phyloP scores from a whole-genome alignment of 805 yeast species.

The Schizosaccharomyces osmophilus region DNA sequence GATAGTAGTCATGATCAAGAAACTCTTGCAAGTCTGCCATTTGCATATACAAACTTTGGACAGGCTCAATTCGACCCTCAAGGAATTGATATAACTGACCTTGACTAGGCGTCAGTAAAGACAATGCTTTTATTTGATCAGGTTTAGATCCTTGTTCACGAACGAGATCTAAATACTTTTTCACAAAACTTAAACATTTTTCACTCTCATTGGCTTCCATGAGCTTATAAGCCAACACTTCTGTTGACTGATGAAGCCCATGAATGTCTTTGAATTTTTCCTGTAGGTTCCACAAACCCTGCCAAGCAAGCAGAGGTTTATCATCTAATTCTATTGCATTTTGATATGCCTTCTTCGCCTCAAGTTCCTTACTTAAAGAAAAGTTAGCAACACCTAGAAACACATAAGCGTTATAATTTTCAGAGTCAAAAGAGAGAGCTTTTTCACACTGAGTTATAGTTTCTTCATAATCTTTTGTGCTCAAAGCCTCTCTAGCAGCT shows the following conservation, averaged over 20 bases:
- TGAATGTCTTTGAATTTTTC: conserved; percentile 7
- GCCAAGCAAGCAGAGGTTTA: conserved; percentile 44
- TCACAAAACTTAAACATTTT: conserved; percentile 9
- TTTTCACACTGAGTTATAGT: conserved; percentile 33
- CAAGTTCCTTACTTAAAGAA: conserved; percentile 17
- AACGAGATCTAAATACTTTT: conserved; percentile 7
- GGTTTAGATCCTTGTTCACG: conserved; percentile 5
- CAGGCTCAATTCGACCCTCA: conserved; percentile 12
- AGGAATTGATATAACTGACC: conserved; percentile 11
- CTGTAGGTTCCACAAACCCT: conserved; percentile 30
- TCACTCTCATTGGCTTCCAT: conserved; percentile 8
- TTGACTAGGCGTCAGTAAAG: conserved; percentile 12
- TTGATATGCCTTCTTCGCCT: conserved; percentile 24
- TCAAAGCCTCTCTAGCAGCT: conserved; percentile 11
- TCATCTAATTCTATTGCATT: conserved; percentile 21
- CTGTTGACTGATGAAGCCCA: conserved; percentile 8
- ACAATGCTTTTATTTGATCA: conserved; percentile 6
- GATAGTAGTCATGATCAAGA: conserved; percentile 9
- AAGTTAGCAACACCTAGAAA: conserved; percentile 6
- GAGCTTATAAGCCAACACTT: conserved; percentile 7
- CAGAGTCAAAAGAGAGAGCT: conserved; percentile 29
- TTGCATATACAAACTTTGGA: conserved; percentile 9
- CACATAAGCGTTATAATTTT: conserved; percentile 36
- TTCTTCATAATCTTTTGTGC: conserved; percentile 32
- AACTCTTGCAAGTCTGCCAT: conserved; percentile 18